These are phyloP conservation scores for Chaetomiaceae sp. DNA, from an alignment of 2,329 filamentous ascomycete genomes.

Conservation along the genomic window DNA sequence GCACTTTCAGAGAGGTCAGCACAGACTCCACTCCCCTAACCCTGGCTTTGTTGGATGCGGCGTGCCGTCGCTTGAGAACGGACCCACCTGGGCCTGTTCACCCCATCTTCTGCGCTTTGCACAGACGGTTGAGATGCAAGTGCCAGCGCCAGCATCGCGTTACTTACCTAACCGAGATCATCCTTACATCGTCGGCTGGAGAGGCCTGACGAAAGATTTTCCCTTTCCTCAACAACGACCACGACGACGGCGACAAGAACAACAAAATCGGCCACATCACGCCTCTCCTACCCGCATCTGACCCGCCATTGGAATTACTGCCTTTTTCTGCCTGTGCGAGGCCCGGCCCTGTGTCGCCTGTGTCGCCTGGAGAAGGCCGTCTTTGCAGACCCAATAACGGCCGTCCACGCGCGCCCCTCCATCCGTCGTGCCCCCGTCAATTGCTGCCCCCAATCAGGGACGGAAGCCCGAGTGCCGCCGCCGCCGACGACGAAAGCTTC, in stretches of 20 bases:
- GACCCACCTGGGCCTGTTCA: not conserved
- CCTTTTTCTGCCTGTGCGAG: not conserved
- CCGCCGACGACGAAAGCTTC: slow-evolving; percentile 18
- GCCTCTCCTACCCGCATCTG: too few relatives aligned
- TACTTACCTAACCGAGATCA: not conserved
- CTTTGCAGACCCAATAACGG: slow-evolving; percentile 19
- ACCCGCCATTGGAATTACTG: too few relatives aligned
- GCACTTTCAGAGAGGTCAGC: too few relatives aligned
- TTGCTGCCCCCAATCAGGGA: slow-evolving; percentile 24
- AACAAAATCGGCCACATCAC: too few relatives aligned
- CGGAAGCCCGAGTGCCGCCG: slow-evolving; percentile 14
- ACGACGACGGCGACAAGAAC: not conserved
- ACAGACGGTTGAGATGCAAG: not conserved
- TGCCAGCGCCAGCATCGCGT: not conserved
- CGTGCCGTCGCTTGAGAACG: too few relatives aligned
- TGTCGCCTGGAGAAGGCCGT: not conserved
- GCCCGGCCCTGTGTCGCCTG: not conserved
- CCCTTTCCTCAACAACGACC: not conserved
- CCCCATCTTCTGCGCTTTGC: not conserved
- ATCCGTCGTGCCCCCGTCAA: slow-evolving; percentile 19
- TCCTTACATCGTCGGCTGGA: not conserved
- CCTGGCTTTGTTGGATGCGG: too few relatives aligned
- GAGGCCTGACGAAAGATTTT: not conserved
- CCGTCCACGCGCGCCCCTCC: slow-evolving; percentile 17
- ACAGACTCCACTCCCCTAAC: too few relatives aligned